Conservation (phyloP, 2,329 filamentous ascomycete genomes). For the Colletotrichum tanaceti region DNA sequence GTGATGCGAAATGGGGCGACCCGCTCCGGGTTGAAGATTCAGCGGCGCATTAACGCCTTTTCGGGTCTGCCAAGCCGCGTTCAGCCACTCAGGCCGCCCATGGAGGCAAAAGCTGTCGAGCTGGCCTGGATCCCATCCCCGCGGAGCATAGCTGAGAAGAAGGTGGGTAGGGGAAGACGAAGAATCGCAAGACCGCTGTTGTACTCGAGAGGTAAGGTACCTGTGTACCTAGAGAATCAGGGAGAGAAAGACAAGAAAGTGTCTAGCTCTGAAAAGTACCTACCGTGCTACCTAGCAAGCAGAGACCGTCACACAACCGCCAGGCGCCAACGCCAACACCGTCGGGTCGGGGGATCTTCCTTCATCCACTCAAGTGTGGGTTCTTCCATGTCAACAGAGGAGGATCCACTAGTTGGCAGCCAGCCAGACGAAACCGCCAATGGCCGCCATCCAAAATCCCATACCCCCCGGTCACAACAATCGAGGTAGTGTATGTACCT, state of each 20-base stretch:
- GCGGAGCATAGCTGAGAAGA: neutral
- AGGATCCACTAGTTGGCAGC: constrained; percentile 15
- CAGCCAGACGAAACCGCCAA: constrained; percentile 25
- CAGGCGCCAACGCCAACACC: constrained; percentile 16
- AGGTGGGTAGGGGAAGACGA: neutral
- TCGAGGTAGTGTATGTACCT: neutral
- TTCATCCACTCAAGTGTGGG: constrained; percentile 32
- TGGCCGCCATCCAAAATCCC: constrained; percentile 13
- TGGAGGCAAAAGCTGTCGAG: neutral
- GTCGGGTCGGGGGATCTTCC: constrained; percentile 14
- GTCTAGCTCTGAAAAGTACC: neutral
- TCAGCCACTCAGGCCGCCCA: neutral
- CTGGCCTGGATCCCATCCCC: neutral
- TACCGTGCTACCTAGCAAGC: too few relatives aligned
- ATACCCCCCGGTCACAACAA: constrained; percentile 18
- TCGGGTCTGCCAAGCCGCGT: constrained; percentile 2
- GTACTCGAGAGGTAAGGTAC: neutral
- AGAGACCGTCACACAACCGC: constrained; percentile 6
- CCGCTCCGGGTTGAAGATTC: constrained; percentile 14
- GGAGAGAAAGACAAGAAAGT: neutral
- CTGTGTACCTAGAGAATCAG: too few relatives aligned
- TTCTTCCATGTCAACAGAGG: constrained; percentile 21
- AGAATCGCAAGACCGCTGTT: neutral
- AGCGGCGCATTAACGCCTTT: neutral
- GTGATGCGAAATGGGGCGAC: constrained; percentile 14